These are phyloP conservation scores for Stephanodiscus triporus DNA, from an alignment of 108 stramenopile species.

Conservation along the genomic window DNA sequence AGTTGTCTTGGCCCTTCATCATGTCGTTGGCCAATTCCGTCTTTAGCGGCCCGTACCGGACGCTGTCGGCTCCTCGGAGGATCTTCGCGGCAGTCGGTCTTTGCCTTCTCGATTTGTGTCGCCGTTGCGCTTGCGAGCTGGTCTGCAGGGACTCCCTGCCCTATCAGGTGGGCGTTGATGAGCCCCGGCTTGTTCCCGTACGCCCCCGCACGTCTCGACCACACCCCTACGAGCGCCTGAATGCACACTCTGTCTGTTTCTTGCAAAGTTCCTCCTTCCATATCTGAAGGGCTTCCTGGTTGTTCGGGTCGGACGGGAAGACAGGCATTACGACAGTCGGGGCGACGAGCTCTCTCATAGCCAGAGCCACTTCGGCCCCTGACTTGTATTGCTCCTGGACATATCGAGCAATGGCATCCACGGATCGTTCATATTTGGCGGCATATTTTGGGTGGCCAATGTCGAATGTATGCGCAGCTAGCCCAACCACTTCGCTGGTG, in stretches of 20 bases:
- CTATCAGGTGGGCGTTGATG: slow-evolving; percentile 1
- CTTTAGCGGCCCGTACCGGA: not conserved
- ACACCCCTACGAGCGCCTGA: not conserved
- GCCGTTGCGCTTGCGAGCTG: not conserved
- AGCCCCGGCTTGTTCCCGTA: slow-evolving; percentile 4
- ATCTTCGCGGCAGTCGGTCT: not conserved
- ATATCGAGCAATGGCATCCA: slow-evolving; percentile 1
- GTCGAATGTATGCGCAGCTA: slow-evolving; percentile 7
- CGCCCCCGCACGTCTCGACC: slow-evolving; percentile 15
- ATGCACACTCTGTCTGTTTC: too few relatives aligned
- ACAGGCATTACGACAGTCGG: not conserved
- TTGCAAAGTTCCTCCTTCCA: too few relatives aligned
- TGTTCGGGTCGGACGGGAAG: not conserved
- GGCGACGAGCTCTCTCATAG: not conserved
- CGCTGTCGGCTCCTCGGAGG: not conserved
- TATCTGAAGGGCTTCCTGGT: too few relatives aligned
- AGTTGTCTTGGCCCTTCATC: not conserved
- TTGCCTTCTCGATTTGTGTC: too few relatives aligned
- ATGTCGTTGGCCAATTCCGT: slow-evolving; percentile 3
- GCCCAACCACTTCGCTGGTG: not conserved
- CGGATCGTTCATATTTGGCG: not conserved
- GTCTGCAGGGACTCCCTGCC: not conserved
- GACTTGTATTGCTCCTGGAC: not conserved
- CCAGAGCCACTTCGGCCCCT: too few relatives aligned
- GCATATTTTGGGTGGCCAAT: not conserved